Evolutionary conservation across 108 stramenopile genomes (phyloP), one percentile per base, ranked within the genome.

Genomic region (Fistulifera pelliculosa): DNA sequence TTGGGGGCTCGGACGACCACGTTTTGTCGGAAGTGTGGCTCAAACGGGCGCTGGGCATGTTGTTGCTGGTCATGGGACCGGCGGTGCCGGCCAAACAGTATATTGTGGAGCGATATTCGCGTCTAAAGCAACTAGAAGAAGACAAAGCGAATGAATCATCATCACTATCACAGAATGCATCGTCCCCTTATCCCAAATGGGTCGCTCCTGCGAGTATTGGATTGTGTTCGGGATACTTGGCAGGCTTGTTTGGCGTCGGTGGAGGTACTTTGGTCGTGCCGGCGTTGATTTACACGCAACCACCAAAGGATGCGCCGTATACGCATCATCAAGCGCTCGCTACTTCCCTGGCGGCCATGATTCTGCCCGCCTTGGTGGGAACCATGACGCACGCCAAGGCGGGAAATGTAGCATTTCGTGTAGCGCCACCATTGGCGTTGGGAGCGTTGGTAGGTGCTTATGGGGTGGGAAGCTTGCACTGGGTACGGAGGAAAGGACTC

Each of bases 221-320:
- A 21, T 41, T 57, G n/a, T 59, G 58, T 40, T 68, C 74, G 12
- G 79, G 79, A 13, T 89, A 85, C 52, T 65, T 80, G 54, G 83
- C 93, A 1, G 95, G 95, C 21, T 45, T 96, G 48, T 94, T 96
- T 61, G 95, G 95, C 11, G 91, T 96, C 21, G 95, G 95, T 7
- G 95, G 95, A 2, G 95, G 93, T 0, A 76, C 87, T 1, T 63
- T 96, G 47, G 90, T 94, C 24, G 93, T 96, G 21, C 93, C 95
- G 44, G 69, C 89, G 0, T 64, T 96, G 10, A 74, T 85, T 4
- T 41, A 93, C 0, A 47, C 58, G 38, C 31, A 35, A 8, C 31
- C n/a, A n/a, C n/a, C 3, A 35, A 35, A 35, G 6, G 31, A 35
- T 35, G 90, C 88, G 8, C 83, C 87, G 50, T 77, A 85, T 64